Conservation (phyloP, 441 rosid genomes). For the Pelargonium citronellum region DNA sequence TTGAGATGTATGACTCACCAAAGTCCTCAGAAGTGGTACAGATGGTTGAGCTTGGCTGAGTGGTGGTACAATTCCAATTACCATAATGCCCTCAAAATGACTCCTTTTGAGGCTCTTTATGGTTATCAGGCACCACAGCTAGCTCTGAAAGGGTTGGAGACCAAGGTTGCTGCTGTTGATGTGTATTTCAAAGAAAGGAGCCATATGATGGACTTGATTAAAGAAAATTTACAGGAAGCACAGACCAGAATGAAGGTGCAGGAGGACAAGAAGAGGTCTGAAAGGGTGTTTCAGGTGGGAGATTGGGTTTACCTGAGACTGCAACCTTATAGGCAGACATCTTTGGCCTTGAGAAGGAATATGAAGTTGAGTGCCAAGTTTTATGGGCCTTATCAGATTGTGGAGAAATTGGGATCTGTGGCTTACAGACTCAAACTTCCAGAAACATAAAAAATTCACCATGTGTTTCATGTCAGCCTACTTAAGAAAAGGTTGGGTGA, state of each 20-base stretch:
- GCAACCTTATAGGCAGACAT: neutral
- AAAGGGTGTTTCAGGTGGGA: neutral
- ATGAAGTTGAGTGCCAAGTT: neutral
- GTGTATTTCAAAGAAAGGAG: neutral
- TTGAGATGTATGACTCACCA: neutral
- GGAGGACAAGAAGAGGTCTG: neutral
- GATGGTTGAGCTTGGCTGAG: neutral
- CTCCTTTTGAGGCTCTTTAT: neutral
- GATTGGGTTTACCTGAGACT: neutral
- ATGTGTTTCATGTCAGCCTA: neutral
- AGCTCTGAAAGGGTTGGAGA: neutral
- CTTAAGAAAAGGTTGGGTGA: neutral
- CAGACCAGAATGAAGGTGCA: neutral
- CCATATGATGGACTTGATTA: neutral
- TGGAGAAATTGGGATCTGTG: neutral
- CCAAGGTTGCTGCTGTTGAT: neutral
- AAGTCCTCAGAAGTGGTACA: neutral
- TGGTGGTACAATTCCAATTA: neutral
- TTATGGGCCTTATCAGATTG: neutral
- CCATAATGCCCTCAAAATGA: neutral
- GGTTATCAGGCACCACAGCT: neutral
- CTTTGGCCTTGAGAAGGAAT: neutral
- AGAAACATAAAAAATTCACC: neutral
- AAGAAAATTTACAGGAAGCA: neutral
- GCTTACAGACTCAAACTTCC: constrained; percentile 3